These are phyloP conservation scores for Scheffersomyces cryptocercus DNA, from an alignment of 1,139 yeast genomes.

Conservation along the genomic window DNA sequence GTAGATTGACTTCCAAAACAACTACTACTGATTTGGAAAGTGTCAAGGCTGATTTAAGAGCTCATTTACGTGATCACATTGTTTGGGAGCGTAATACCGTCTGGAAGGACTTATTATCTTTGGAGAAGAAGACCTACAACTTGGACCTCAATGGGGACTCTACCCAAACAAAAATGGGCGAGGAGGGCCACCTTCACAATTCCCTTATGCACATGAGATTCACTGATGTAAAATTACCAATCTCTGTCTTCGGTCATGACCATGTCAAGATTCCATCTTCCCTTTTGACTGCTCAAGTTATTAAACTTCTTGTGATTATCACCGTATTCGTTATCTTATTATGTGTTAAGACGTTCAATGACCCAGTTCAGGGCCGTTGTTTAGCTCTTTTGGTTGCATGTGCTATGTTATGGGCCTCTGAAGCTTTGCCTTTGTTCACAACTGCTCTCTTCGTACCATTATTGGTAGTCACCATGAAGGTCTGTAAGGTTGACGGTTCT, in stretches of 20 bases:
- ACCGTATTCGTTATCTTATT: conserved; percentile 50
- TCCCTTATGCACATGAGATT: conserved; percentile 26
- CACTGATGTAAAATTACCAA: conserved; percentile 19
- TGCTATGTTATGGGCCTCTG: conserved; percentile 92
- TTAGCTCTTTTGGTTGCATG: conserved; percentile 78
- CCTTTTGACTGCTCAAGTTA: conserved; percentile 33
- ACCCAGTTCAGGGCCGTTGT: conserved; percentile 71
- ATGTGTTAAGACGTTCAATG: conserved; percentile 59
- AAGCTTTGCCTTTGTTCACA: conserved; percentile 83
- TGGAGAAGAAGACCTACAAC: conserved; percentile 63
- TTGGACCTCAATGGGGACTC: conserved; percentile 31
- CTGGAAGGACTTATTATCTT: conserved; percentile 93
- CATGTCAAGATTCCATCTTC: conserved; percentile 27
- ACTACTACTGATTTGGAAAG: conserved; percentile 39
- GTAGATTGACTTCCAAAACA: conserved; percentile 30
- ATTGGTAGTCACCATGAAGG: conserved; percentile 70
- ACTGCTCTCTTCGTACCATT: conserved; percentile 84
- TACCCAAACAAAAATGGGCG: conserved; percentile 34
- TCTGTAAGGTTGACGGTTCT: conserved; percentile 59
- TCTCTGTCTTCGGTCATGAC: conserved; percentile 19
- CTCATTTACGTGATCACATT: conserved; percentile 84
- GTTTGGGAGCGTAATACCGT: conserved; percentile 97
- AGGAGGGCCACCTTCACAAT: conserved; percentile 21
- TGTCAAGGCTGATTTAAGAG: conserved; percentile 67
- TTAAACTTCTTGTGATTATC: conserved; percentile 49